A percentile compares a stretch with the other conserved stretches of the same genome.
Conservation (phyloP, 805 yeast genomes). For the Teunomyces lycoperdinae region DNA sequence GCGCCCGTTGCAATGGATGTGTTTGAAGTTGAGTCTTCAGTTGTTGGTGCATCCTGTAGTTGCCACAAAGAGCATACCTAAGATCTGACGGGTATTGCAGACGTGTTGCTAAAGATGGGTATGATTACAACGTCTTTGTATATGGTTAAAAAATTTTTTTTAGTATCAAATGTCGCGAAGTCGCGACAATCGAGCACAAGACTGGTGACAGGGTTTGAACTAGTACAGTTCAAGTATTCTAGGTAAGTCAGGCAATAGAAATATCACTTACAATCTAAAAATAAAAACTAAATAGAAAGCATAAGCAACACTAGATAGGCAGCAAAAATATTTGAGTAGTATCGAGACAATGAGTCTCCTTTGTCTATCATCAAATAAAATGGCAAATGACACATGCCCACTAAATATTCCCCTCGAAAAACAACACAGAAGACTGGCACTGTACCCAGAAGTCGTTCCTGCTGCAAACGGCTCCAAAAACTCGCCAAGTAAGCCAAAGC, state of each 20-base stretch:
- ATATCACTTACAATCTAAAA: neutral
- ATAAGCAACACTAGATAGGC: neutral
- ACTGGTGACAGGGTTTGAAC: neutral
- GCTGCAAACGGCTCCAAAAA: no score
- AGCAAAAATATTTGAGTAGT: neutral
- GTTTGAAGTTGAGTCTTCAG: conserved; percentile 3
- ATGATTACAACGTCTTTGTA: neutral
- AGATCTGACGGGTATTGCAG: neutral
- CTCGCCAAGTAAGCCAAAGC: neutral
- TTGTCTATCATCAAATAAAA: no score
- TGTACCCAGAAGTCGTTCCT: neutral
- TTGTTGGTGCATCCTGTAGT: conserved; percentile 3
- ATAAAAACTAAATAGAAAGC: neutral
- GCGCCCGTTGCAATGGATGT: neutral
- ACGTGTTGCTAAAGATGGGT: neutral
- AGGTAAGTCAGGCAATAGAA: neutral
- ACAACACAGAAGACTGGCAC: neutral
- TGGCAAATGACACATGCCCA: no score
- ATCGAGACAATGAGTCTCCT: no score
- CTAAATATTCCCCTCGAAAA: no score
- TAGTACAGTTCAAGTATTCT: neutral
- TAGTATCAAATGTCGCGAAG: conserved; percentile 1
- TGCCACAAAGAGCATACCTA: conserved; percentile 2
- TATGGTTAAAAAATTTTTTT: neutral
- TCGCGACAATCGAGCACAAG: neutral